Evolutionary conservation across 192 early-diverging fungal genomes (phyloP), one percentile per base, ranked within the genome.

Genomic region (Chytriomyces sp.): DNA sequence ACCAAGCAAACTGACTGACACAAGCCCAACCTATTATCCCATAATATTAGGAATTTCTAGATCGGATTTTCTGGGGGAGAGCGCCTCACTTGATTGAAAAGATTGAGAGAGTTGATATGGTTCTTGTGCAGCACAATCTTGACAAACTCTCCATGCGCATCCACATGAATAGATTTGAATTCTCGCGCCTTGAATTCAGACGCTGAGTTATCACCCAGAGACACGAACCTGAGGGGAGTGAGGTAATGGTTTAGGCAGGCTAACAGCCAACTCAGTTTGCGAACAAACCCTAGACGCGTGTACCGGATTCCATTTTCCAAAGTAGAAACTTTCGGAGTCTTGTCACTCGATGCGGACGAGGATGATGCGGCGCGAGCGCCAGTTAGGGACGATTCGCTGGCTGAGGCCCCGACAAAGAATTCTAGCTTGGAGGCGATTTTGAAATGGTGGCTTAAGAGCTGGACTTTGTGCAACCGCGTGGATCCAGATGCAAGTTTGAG

Each of bases 21-120:
- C 79, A 10, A 92, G 77, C 19, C 89, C 91, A 19, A 90, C 83
- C 84, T 90, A 59, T 39, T 0, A 17, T 49, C 30, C 31, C 57
- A 25, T 38, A 52, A 19, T 41, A 25, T 6, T 32, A 14, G 4
- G 17, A 74, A 31, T 38, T 3, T 36, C 10, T 10, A 10, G 19
- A n/a, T 40, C 17, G 28, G 39, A 8, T 22, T 41, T 19, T n/a
- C n/a, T n/a, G n/a, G n/a, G n/a, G n/a, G n/a, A n/a, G n/a, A n/a
- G n/a, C n/a, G n/a, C n/a, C n/a, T 3, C 77, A 89, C 91, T 78
- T 92, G 91, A 70, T 93, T 91, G 68, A 89, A 90, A 22, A 88
- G 82, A 75, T 93, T 93, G 22, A 92, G 59, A 31, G 72, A 73
- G 74, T 93, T 93, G 68, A 86, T 78, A 73, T 90, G 80, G 76